A percentile compares a stretch with the other conserved stretches of the same genome.
Conservation (phyloP, 2,329 filamentous ascomycete genomes). For the Leptoxyphium fumago region DNA sequence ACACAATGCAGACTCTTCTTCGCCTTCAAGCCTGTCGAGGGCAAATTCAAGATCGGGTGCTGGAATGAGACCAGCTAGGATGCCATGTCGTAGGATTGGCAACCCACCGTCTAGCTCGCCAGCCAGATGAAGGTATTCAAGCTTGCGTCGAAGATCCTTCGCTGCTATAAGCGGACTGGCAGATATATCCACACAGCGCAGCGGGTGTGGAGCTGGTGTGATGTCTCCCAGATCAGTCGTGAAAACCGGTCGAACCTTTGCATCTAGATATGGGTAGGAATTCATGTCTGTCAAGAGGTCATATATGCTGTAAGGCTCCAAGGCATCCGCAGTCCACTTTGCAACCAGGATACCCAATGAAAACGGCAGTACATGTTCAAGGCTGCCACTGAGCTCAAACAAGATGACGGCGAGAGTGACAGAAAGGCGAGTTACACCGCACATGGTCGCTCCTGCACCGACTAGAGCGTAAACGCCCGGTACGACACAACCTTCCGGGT, state of each 20-base stretch:
- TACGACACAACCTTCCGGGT: slow-evolving; percentile 72
- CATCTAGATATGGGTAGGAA: slow-evolving; percentile 92
- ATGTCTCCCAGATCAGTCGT: slow-evolving; percentile 81
- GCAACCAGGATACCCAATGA: slow-evolving; percentile 80
- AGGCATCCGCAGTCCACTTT: slow-evolving; percentile 96
- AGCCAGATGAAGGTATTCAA: slow-evolving; percentile 65
- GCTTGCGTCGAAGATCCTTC: slow-evolving; percentile 58
- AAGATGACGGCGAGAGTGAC: slow-evolving; percentile 90
- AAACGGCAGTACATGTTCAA: slow-evolving; percentile 91
- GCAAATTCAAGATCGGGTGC: slow-evolving; percentile 89
- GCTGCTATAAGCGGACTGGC: slow-evolving; percentile 68
- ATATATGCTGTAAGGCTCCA: slow-evolving; percentile 91
- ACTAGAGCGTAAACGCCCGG: slow-evolving; percentile 95
- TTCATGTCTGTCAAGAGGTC: slow-evolving; percentile 95
- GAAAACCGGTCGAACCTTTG: slow-evolving; percentile 84
- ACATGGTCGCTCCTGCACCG: slow-evolving; percentile 94
- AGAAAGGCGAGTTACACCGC: slow-evolving; percentile 82
- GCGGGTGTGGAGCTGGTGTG: slow-evolving; percentile 56
- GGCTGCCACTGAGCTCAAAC: slow-evolving; percentile 86
- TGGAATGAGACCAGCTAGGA: slow-evolving; percentile 81
- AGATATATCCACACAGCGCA: slow-evolving; percentile 79
- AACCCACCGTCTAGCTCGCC: slow-evolving; percentile 88
- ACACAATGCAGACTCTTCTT: slow-evolving; percentile 61
- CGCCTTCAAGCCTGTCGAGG: slow-evolving; percentile 58
- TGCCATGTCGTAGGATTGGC: slow-evolving; percentile 63